Percentiles rank a stretch among this genome's conserved stretches.
These are phyloP conservation scores for Anthracocystis walkeri DNA, from an alignment of 1,284 basidiomycete genomes.

Conservation along the genomic window DNA sequence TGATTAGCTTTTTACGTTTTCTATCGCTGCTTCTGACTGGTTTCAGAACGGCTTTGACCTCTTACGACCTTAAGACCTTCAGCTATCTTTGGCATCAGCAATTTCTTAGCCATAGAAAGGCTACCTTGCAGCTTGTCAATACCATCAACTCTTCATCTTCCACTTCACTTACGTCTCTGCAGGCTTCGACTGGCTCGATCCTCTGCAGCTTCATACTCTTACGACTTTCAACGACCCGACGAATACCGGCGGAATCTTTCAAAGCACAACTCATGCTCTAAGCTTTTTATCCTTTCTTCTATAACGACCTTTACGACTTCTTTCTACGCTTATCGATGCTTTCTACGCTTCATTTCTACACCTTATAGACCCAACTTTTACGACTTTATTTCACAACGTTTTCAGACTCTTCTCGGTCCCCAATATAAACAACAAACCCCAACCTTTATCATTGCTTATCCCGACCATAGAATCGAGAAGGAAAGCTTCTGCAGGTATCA, in stretches of 20 bases:
- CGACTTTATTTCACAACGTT: neutral
- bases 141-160: neutral
- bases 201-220: neutral
- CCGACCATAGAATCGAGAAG: neutral
- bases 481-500: constrained; percentile 6
- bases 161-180: neutral
- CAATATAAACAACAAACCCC: neutral
- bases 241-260: neutral
- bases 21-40: constrained; percentile 18
- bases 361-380: neutral
- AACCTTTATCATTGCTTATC: neutral
- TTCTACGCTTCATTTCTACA: neutral
- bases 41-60: constrained; percentile 13
- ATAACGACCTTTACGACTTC: constrained; percentile 32
- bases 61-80: constrained; percentile 8
- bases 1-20: constrained; percentile 11
- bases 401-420: neutral
- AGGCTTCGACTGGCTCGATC: constrained; percentile 7
- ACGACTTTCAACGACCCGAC: constrained; percentile 6
- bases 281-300: constrained; percentile 2
- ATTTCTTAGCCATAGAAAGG: neutral
- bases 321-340: constrained; percentile 11
- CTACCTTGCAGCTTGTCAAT: neutral
- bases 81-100: neutral
- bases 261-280: neutral